Evolutionary conservation across 2,329 filamentous ascomycete genomes (phyloP).

Genomic region (Stagonosporopsis vannaccii): DNA sequence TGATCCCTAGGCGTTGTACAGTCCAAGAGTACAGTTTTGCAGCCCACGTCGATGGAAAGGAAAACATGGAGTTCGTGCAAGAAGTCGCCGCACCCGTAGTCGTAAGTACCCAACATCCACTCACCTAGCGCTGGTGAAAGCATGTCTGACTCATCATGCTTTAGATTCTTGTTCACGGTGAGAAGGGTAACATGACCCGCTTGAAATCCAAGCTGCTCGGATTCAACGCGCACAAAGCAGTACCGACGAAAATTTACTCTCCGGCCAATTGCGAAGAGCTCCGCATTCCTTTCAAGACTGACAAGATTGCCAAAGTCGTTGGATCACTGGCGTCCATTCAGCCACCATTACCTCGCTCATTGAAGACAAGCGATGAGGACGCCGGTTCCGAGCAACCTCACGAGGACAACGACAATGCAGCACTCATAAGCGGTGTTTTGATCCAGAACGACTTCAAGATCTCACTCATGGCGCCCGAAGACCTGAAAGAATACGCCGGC

Average conservation of each 20-base stretch:
- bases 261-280: slow-evolving; percentile 95
- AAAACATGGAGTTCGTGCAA: slow-evolving; percentile 97
- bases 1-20: slow-evolving; percentile 91
- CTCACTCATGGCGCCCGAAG: slow-evolving; percentile 94
- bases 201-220: slow-evolving; percentile 93
- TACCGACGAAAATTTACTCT: slow-evolving; percentile 90
- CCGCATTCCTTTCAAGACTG: slow-evolving; percentile 91
- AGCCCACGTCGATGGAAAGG: slow-evolving; percentile 92
- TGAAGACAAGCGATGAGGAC: slow-evolving; percentile 44
- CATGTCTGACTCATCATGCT: slow-evolving; percentile 6
- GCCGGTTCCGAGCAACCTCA: slow-evolving; percentile 32
- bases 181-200: slow-evolving; percentile 98
- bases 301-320: slow-evolving; percentile 95
- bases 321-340: slow-evolving; percentile 86
- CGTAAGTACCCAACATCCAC: slow-evolving; percentile 62
- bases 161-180: slow-evolving; percentile 95
- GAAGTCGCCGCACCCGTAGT: slow-evolving; percentile 91
- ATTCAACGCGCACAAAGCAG: slow-evolving; percentile 81
- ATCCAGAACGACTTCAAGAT: slow-evolving; percentile 99
- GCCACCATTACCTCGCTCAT: slow-evolving; percentile 61
- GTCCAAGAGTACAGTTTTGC: slow-evolving; percentile 96
- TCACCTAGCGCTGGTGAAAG: background rate
- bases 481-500: slow-evolving; percentile 95
- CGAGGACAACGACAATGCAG: slow-evolving; percentile 41
- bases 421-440: slow-evolving; percentile 84